A percentile compares a stretch with the other conserved stretches of the same genome.
Evolutionary conservation across 1,284 basidiomycete species (phyloP).

Genomic region (Irpex sp.): DNA sequence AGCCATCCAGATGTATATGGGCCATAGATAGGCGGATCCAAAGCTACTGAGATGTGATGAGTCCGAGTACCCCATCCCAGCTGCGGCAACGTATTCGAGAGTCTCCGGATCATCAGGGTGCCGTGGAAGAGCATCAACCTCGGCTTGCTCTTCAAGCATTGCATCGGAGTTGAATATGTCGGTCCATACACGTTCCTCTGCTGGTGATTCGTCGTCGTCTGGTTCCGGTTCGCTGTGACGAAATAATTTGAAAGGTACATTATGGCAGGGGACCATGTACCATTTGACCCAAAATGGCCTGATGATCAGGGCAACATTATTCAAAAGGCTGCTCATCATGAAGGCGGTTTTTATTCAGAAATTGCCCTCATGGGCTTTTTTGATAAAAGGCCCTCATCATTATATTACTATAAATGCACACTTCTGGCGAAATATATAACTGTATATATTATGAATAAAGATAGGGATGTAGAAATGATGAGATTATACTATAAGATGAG

Average conservation of each 20-base stretch:
- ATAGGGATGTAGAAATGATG: too few species aligned
- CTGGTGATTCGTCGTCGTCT: not conserved
- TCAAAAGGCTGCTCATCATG: too few species aligned
- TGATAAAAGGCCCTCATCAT: too few species aligned
- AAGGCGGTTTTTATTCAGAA: too few species aligned
- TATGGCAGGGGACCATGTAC: too few species aligned
- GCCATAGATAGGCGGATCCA: constrained; percentile 31
- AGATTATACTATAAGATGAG: too few species aligned
- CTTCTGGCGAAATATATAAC: too few species aligned
- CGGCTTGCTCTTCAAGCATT: constrained; percentile 15
- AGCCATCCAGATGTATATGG: constrained; percentile 30
- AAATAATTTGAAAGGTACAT: constrained; percentile 5
- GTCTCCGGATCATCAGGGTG: constrained; percentile 7
- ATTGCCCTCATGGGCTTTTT: too few species aligned
- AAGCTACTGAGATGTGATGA: constrained; percentile 32
- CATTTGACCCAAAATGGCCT: too few species aligned
- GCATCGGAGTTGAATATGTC: constrained; percentile 6
- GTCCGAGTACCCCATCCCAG: constrained; percentile 32
- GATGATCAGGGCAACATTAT: too few species aligned
- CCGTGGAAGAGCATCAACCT: constrained; percentile 6
- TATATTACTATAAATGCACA: too few species aligned
- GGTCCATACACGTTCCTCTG: not conserved
- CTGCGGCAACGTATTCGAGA: constrained; percentile 12
- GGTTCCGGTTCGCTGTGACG: not conserved
- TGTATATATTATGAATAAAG: too few species aligned